Evolutionary conservation across 352 stramenopile genomes (phyloP).

Genomic region (Globisporangium nagaii): DNA sequence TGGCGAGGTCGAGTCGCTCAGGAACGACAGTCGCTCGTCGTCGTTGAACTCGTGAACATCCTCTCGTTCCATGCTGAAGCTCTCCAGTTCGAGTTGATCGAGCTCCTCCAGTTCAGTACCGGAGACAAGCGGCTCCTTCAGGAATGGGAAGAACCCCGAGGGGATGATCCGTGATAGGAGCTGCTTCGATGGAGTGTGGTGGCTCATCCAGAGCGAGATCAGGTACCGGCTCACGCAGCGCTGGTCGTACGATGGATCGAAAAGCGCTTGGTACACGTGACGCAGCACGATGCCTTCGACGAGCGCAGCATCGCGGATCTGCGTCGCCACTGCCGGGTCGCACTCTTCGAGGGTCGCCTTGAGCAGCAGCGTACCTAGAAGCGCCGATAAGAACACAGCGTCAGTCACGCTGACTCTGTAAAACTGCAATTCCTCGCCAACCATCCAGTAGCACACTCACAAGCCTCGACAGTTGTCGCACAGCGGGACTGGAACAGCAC

Average conservation of each 20-base stretch:
- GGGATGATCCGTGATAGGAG: conserved; percentile 90
- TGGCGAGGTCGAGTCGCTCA: conserved; percentile 22
- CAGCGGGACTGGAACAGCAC: conserved; percentile 87
- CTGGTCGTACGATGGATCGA: conserved; percentile 90
- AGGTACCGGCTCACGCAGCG: conserved; percentile 92
- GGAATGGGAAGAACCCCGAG: conserved; percentile 78
- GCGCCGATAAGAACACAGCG: conserved; percentile 17
- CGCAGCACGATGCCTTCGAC: conserved; percentile 90
- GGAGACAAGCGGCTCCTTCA: conserved; percentile 84
- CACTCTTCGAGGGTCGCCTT: conserved; percentile 90
- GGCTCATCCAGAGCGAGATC: conserved; percentile 94
- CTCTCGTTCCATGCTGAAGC: conserved; percentile 32
- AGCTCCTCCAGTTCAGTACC: conserved; percentile 78
- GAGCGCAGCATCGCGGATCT: conserved; percentile 91
- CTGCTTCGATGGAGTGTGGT: conserved; percentile 84
- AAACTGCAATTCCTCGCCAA: not conserved
- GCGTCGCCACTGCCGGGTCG: conserved; percentile 61
- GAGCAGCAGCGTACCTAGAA: conserved; percentile 87
- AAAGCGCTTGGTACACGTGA: conserved; percentile 92
- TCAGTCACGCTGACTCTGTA: not conserved
- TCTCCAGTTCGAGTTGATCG: conserved; percentile 80
- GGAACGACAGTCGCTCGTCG: conserved; percentile 27
- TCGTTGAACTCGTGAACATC: conserved; percentile 27
- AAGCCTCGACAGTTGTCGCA: conserved; percentile 79
- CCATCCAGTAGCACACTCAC: conserved; percentile 27